Base-by-base conservation (phyloP, 768 basidiomycete genomes). In the Naganishia vishniacii region DNA sequence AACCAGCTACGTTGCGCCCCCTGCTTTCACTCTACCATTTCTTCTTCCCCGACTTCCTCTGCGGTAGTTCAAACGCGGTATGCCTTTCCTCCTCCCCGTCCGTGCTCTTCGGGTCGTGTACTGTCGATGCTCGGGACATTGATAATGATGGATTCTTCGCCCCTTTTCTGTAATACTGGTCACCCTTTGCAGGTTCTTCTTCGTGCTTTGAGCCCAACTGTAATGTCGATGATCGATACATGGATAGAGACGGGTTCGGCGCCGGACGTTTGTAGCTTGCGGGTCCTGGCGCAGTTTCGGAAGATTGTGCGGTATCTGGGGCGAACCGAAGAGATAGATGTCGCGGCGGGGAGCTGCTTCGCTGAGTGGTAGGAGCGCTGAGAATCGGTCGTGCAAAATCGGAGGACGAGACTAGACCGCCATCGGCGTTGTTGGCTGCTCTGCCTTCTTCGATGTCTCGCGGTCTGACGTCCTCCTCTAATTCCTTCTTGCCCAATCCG, bases 231-330 rank as follows among this genome's bases (percentile, higher is more conserved):
- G 40, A 58, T 18, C 63, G 56, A 58, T 59, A 59, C 65, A 62
- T 48, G 28, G 61, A 44, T 47, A 61, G 42, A 42, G 62, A 29
- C 20, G 31, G 40, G 45, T 62, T 46, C 61, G 41, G 41, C 0
- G 65, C 47, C 13, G 65, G 59, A 34, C 65, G 49, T 20, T 66
- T 61, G 25, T 51, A 61, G 29, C 53, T 62, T 20, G 58, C 48
- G 3, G 62, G 62, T n/a, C 69, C 66, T 4, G 73, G 75, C 2
- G 71, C 74, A 9, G 73, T 74, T n/a, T 75, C 74, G 2, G 67
- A 69, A 2, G 70, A 71, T 40, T 61, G 45, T 4, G 67, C 64
- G 1, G 66, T 64, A 40, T 71, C 71, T 29, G 65, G 61, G 5
- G 73, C 75, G 46, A 77, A 77, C 13, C 75, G 67, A 13, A 77